These are phyloP conservation scores for Flaveria ramosissima DNA, from an alignment of 129 eudicot species.

Conservation along the genomic window DNA sequence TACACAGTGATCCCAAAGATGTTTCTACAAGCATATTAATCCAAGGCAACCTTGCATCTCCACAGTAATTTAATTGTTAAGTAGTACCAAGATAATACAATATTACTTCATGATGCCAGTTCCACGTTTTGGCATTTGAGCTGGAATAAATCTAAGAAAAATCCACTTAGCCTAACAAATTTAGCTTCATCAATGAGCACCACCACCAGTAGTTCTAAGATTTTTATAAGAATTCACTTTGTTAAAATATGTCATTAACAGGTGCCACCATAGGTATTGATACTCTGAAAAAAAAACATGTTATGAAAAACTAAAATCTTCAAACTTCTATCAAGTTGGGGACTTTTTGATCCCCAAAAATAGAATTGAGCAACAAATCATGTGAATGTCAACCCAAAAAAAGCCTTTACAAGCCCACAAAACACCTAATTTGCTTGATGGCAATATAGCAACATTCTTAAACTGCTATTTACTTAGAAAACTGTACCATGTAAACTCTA, in stretches of 20 bases:
- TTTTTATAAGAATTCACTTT: not conserved
- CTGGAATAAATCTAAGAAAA: not conserved
- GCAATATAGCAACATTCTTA: not conserved
- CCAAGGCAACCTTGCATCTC: not conserved
- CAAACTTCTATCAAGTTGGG: not conserved
- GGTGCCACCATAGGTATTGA: not conserved
- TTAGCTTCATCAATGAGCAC: not conserved
- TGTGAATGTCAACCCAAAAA: not conserved
- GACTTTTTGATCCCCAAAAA: not conserved
- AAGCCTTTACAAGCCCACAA: not conserved
- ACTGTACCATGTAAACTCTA: not conserved
- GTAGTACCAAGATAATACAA: not conserved
- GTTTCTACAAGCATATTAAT: not conserved
- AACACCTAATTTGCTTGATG: not conserved
- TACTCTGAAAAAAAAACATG: not conserved
- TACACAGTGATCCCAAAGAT: not conserved
- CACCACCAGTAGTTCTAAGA: not conserved
- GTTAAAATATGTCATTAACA: not conserved
- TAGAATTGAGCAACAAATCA: not conserved
- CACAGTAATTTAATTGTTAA: not conserved
- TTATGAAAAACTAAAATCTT: conserved; percentile 3
- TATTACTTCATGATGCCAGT: not conserved
- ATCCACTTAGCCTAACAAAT: not conserved
- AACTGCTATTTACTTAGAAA: not conserved
- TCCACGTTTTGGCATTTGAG: not conserved